Evolutionary conservation across 2,329 filamentous ascomycete genomes (phyloP).

Genomic region (Biscogniauxia marginata): DNA sequence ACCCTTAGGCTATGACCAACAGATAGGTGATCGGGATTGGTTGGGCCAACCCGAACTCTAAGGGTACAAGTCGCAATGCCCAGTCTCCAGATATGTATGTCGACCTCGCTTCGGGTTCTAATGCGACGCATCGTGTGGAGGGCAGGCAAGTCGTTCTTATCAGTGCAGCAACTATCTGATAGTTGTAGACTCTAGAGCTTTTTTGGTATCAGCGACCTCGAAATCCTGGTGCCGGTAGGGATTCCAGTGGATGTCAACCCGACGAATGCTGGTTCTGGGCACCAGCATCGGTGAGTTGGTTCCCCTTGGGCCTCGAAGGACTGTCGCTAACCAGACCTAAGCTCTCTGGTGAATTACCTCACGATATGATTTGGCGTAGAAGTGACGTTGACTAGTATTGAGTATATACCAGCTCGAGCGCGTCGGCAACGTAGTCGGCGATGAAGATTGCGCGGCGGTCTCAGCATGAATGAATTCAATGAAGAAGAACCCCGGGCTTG

Average conservation of each 20-base stretch:
- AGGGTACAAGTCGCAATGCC: neutral
- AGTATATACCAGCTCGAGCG: conserved; percentile 6
- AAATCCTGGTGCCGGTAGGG: conserved; percentile 2
- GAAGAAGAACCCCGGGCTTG: conserved; percentile 2
- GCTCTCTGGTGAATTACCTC: conserved; percentile 12
- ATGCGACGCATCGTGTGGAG: neutral
- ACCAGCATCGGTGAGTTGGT: conserved; percentile 5
- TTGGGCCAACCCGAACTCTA: neutral
- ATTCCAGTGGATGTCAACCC: conserved; percentile 4
- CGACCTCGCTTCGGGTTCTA: neutral
- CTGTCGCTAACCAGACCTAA: neutral
- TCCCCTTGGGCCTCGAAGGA: neutral
- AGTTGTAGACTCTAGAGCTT: conserved; percentile 5
- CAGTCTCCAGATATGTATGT: neutral
- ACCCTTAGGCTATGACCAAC: conserved; percentile 1
- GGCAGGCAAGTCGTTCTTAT: conserved; percentile 6
- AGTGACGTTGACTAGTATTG: conserved; percentile 1
- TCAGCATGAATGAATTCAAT: conserved; percentile 8
- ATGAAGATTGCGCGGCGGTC: conserved; percentile 5
- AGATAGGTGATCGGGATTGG: conserved; percentile 3
- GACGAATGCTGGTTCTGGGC: conserved; percentile 2
- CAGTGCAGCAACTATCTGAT: conserved; percentile 5
- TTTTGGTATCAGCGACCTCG: conserved; percentile 6
- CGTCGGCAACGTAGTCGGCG: conserved; percentile 1
- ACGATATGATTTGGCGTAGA: conserved; percentile 7